Evolutionary conservation across 768 basidiomycete genomes (phyloP), one percentile per base, ranked within the genome.

Genomic region (Trametes maxima): DNA sequence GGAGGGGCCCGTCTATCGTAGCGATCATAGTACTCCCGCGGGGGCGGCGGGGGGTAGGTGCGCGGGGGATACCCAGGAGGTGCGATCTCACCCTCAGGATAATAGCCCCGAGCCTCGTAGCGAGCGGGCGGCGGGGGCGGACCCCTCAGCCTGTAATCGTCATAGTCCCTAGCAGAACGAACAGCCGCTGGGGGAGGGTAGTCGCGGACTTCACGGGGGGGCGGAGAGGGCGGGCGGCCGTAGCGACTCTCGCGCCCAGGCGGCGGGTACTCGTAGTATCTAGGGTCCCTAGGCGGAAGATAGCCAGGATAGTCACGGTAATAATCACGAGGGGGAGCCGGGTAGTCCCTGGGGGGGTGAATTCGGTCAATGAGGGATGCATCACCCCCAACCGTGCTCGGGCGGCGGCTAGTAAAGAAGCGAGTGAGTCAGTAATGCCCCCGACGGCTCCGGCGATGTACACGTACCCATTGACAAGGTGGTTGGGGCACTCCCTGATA

Each of bases 401-500:
- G 69, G 61, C 71, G 74, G 60, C 75, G 74, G 46, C 62, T 64
- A 37, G 46, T 11, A 36, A 54, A 19, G 45, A 49, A 46, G 39
- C 42, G 25, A 47, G 36, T 11, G 28, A 45, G 22, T 59, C 53
- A 59, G 62, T 55, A 33, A 42, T 39, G 25, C 39, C 16, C 48
- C 58, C 35, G 12, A 13, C 36, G 39, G 19, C 8, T 14, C 42
- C 33, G 12, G 28, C 24, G 4, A 33, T 39, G 22, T 42, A 17
- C 35, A 82, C 86, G 76, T 69, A 89, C 87, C 78, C 69, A 63
- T 69, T 72, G 17, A 76, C 76, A 44, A 75, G 71, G 49, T 75
- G 76, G 65, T 84, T 87, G 11, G 88, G 86, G 64, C 91, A 93
- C 73, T 92, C 91, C 70, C 91, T 93, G 37, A 46, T 39, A 56